Conservation (phyloP, 768 basidiomycete genomes). For the Ephemerocybe angulata region DNA sequence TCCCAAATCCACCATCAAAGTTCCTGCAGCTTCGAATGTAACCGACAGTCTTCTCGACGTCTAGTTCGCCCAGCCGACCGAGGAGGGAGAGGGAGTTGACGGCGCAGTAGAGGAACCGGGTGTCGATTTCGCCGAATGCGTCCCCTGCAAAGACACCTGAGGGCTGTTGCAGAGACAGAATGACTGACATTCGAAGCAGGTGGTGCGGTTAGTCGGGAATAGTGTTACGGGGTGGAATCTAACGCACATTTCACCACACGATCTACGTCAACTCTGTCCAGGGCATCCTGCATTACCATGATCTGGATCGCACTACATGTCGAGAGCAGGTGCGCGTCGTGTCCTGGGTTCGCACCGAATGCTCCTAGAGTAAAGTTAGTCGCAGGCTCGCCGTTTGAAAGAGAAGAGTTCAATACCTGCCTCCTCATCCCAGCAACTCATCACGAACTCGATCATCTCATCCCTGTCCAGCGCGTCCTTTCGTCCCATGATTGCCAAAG, state of each 20-base stretch:
- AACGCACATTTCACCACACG: constrained; percentile 71
- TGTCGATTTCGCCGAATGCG: constrained; percentile 86
- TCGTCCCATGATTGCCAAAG: constrained; percentile 75
- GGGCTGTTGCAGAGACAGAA: constrained; percentile 78
- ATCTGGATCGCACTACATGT: constrained; percentile 94
- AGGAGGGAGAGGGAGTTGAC: constrained; percentile 79
- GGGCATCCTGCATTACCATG: constrained; percentile 76
- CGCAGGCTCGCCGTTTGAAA: not conserved
- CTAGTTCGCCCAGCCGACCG: constrained; percentile 65
- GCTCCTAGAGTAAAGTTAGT: constrained; percentile 50
- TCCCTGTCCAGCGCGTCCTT: constrained; percentile 76
- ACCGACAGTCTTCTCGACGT: constrained; percentile 60
- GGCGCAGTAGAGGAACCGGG: constrained; percentile 88
- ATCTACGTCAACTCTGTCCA: constrained; percentile 65
- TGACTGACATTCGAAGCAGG: constrained; percentile 45
- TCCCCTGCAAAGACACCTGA: constrained; percentile 92
- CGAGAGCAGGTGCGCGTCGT: constrained; percentile 85
- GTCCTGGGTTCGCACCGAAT: constrained; percentile 89
- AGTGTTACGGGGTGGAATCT: not conserved
- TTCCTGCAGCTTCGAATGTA: constrained; percentile 82
- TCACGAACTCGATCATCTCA: constrained; percentile 84
- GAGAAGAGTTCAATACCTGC: constrained; percentile 47
- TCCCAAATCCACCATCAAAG: constrained; percentile 95
- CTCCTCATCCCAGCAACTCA: constrained; percentile 94
- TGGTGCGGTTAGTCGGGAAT: no score